Conservation (phyloP, 768 basidiomycete genomes). For the Lentinula sp. region DNA sequence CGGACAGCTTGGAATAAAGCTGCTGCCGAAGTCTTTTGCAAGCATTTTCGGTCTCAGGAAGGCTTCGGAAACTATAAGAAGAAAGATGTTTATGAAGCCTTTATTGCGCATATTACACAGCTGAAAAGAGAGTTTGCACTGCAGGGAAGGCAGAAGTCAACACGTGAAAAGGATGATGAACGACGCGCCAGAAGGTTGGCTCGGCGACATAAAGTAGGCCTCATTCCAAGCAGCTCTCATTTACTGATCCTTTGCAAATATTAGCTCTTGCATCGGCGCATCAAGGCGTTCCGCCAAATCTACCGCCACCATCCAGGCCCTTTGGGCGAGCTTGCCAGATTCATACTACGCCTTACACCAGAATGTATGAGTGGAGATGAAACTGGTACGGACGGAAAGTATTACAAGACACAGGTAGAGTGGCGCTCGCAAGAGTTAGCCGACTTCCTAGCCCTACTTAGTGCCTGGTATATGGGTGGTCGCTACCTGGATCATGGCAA, state of each 20-base stretch:
- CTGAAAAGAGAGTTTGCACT: background rate
- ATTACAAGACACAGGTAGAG: background rate
- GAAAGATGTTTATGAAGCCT: background rate
- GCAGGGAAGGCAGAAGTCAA: background rate
- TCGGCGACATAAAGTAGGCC: background rate
- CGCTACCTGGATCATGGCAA: background rate
- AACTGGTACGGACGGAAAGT: background rate
- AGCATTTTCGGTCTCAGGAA: background rate
- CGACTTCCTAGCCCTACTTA: background rate
- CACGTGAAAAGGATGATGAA: background rate
- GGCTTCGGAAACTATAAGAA: background rate
- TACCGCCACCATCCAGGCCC: background rate
- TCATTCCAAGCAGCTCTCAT: background rate
- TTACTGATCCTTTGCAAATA: no score
- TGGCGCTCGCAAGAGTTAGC: background rate
- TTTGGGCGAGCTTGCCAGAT: background rate
- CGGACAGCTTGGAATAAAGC: no score
- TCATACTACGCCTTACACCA: background rate
- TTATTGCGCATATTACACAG: background rate
- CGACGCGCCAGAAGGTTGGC: background rate
- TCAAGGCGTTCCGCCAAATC: background rate
- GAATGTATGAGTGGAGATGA: conserved; percentile 1
- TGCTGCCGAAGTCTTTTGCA: no score
- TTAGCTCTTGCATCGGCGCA: background rate
- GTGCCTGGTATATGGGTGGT: background rate